Evolutionary conservation across 345 rosid species (phyloP).

Genomic region (Lumnitzera racemosa): DNA sequence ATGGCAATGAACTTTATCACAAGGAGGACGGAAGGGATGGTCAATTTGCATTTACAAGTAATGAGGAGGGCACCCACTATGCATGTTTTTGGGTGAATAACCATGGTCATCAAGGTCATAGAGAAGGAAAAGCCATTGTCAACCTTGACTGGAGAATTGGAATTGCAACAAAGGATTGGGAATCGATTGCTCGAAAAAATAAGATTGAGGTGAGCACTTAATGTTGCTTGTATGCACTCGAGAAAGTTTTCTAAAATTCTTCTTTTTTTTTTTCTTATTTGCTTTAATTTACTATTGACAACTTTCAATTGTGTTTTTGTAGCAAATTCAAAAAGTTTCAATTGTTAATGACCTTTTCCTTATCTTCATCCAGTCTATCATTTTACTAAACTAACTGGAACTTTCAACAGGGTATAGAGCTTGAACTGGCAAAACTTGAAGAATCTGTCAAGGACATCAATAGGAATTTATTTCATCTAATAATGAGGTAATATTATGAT

Average conservation of each 20-base stretch:
- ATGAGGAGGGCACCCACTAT: conserved; percentile 68
- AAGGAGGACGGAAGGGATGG: conserved; percentile 69
- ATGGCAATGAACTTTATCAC: conserved; percentile 51
- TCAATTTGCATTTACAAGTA: conserved; percentile 84
- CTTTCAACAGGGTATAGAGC: conserved; percentile 66
- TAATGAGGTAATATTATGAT: conserved; percentile 38
- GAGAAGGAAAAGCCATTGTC: conserved; percentile 41
- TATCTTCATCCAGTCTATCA: too few relatives aligned
- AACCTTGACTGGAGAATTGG: conserved; percentile 87
- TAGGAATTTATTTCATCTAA: conserved; percentile 57
- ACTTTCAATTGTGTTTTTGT: too few relatives aligned
- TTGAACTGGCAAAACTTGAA: conserved; percentile 81
- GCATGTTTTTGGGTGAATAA: conserved; percentile 62
- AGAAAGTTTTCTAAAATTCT: too few relatives aligned
- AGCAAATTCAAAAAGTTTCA: too few relatives aligned
- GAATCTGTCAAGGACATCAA: conserved; percentile 72
- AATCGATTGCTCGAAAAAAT: conserved; percentile 76
- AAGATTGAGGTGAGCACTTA: conserved; percentile 61
- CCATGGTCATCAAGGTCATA: too few relatives aligned
- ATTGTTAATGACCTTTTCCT: too few relatives aligned
- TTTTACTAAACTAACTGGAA: too few relatives aligned
- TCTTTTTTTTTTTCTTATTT: too few relatives aligned
- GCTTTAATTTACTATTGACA: background rate
- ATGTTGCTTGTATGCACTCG: too few relatives aligned
- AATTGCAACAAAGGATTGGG: conserved; percentile 89